These are phyloP conservation scores for Tolypocladium amazonense DNA, from an alignment of 2,329 filamentous ascomycete species.

Conservation along the genomic window DNA sequence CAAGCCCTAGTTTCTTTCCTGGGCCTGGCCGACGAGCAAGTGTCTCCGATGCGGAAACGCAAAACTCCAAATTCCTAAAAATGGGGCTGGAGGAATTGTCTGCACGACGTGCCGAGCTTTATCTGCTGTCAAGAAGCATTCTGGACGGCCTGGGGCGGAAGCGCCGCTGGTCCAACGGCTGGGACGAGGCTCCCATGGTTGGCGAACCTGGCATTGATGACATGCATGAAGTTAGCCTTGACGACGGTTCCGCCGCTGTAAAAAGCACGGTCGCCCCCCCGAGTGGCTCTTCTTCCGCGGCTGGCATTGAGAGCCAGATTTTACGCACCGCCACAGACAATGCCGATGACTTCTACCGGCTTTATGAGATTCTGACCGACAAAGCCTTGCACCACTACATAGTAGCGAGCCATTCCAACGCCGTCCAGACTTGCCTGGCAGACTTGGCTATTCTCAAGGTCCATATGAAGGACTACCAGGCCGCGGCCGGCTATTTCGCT, in stretches of 20 bases:
- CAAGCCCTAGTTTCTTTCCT: constrained; percentile 44
- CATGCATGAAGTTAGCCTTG: constrained; percentile 49
- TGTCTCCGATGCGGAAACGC: constrained; percentile 25
- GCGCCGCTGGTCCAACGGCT: constrained; percentile 67
- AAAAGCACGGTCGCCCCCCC: background rate
- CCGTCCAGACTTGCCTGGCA: constrained; percentile 65
- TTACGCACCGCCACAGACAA: constrained; percentile 52
- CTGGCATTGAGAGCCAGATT: constrained; percentile 32
- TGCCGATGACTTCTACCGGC: constrained; percentile 51
- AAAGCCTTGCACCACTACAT: constrained; percentile 74
- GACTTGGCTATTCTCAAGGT: constrained; percentile 83
- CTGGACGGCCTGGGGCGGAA: constrained; percentile 64
- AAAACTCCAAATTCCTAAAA: constrained; percentile 41
- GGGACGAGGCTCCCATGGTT: constrained; percentile 49
- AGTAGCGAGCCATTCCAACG: constrained; percentile 67
- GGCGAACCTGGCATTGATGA: constrained; percentile 31
- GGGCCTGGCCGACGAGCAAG: constrained; percentile 30
- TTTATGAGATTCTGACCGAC: constrained; percentile 72
- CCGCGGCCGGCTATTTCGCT: constrained; percentile 69
- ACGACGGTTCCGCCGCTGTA: constrained; percentile 15
- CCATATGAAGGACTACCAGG: constrained; percentile 59
- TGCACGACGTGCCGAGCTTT: constrained; percentile 71
- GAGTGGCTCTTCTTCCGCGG: constrained; percentile 13
- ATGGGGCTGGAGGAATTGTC: constrained; percentile 71
- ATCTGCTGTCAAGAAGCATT: constrained; percentile 68